phyloP scores from a whole-genome alignment of 1,139 yeast species.

The Taiozyma sp. region DNA sequence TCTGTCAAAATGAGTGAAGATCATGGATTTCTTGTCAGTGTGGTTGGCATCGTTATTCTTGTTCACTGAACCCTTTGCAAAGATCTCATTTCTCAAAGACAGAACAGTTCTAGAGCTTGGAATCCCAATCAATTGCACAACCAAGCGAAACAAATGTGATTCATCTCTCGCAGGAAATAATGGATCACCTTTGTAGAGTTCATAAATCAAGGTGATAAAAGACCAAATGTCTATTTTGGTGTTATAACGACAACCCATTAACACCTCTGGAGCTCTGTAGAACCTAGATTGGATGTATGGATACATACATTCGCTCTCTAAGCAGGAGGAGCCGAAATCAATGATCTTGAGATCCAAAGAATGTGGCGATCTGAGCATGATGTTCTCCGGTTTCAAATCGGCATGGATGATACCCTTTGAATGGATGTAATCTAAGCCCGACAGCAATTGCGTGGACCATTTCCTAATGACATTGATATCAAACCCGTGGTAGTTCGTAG shows the following conservation, averaged over 20 bases:
- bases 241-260: slow-evolving; percentile 72
- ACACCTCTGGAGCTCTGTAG: slow-evolving; percentile 75
- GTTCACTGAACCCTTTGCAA: slow-evolving; percentile 29
- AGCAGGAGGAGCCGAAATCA: slow-evolving; percentile 64
- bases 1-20: slow-evolving; percentile 35
- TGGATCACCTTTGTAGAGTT: slow-evolving; percentile 62
- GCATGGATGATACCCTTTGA: slow-evolving; percentile 63
- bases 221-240: slow-evolving; percentile 80
- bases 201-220: slow-evolving; percentile 64
- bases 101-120: slow-evolving; percentile 43
- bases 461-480: slow-evolving; percentile 43
- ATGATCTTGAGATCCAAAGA: slow-evolving; percentile 46
- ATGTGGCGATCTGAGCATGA: slow-evolving; percentile 44
- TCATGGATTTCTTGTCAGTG: slow-evolving; percentile 18
- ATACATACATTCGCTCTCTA: slow-evolving; percentile 40
- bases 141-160: slow-evolving; percentile 55
- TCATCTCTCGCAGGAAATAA: slow-evolving; percentile 70
- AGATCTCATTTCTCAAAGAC: slow-evolving; percentile 30
- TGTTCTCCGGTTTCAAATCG: slow-evolving; percentile 70
- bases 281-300: slow-evolving; percentile 63
- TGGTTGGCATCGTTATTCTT: slow-evolving; percentile 13
- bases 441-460: slow-evolving; percentile 52
- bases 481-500: slow-evolving; percentile 58
- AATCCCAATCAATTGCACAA: slow-evolving; percentile 58
- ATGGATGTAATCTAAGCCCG: slow-evolving; percentile 61